A percentile compares a stretch with the other conserved stretches of the same genome.
Evolutionary conservation across 495 filamentous ascomycete species (phyloP).

Genomic region (Clohesyomyces aquaticus): DNA sequence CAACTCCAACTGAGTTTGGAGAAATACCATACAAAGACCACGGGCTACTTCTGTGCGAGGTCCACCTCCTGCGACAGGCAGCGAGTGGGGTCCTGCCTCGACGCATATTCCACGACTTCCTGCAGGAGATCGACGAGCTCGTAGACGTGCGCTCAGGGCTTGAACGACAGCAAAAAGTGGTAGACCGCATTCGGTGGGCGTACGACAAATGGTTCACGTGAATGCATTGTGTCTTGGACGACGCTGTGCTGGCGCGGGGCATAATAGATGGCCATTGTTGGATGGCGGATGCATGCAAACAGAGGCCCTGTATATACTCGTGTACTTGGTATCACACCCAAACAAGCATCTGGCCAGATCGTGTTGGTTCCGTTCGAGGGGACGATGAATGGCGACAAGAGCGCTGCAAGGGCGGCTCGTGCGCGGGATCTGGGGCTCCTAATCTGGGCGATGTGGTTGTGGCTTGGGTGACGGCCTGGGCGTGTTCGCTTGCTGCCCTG

Average conservation of each 20-base stretch:
- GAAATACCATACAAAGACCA: constrained; percentile 85
- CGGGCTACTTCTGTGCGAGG: constrained; percentile 85
- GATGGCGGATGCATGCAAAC: background rate
- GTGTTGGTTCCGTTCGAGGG: background rate
- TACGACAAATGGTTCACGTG: constrained; percentile 62
- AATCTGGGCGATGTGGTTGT: constrained; percentile 4
- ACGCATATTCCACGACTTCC: constrained; percentile 75
- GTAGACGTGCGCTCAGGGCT: constrained; percentile 74
- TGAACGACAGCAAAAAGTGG: constrained; percentile 69
- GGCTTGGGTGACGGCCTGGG: constrained; percentile 4
- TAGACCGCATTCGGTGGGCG: constrained; percentile 83
- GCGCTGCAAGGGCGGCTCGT: constrained; percentile 1
- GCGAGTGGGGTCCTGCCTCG: constrained; percentile 67
- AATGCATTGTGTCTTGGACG: background rate
- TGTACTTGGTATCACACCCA: background rate
- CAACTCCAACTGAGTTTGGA: constrained; percentile 63
- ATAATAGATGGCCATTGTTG: background rate
- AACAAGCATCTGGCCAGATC: no score
- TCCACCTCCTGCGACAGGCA: constrained; percentile 72
- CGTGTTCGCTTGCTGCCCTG: constrained; percentile 8
- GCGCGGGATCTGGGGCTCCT: constrained; percentile 1
- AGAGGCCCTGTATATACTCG: no score
- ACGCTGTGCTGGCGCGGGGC: background rate
- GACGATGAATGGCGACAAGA: background rate
- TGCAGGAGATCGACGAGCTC: constrained; percentile 82